phyloP scores from a whole-genome alignment of 2,329 filamentous ascomycete genomes.

The Macroventuria anomochaeta region DNA sequence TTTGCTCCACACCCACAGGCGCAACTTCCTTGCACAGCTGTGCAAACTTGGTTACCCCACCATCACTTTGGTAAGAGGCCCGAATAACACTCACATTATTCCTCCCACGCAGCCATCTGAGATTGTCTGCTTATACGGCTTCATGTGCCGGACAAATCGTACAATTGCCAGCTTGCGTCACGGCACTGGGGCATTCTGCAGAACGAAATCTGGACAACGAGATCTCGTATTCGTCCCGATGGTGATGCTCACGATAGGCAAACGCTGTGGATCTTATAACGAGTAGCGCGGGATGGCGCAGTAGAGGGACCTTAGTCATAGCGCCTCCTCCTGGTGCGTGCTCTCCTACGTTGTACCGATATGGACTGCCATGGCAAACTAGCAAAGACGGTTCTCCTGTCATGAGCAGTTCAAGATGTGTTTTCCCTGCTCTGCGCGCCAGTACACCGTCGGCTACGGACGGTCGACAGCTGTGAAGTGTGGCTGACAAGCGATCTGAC shows the following conservation, averaged over 20 bases:
- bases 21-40: slow-evolving; percentile 15
- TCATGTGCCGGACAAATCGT: slow-evolving; percentile 1
- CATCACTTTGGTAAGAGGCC: slow-evolving; percentile 4
- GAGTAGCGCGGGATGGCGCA: slow-evolving; percentile 19
- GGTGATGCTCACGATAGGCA: slow-evolving; percentile 18
- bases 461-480: neutral
- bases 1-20: slow-evolving; percentile 25
- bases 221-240: slow-evolving; percentile 9
- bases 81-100: slow-evolving; percentile 2
- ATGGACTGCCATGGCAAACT: slow-evolving; percentile 12
- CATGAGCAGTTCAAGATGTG: neutral
- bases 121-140: neutral
- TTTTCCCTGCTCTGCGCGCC: neutral
- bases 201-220: slow-evolving; percentile 1
- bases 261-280: slow-evolving; percentile 21
- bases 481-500: slow-evolving; percentile 16
- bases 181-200: neutral
- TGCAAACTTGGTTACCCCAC: slow-evolving; percentile 24
- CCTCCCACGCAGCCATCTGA: slow-evolving; percentile 5
- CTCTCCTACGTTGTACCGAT: slow-evolving; percentile 11
- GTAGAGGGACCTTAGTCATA: slow-evolving; percentile 20
- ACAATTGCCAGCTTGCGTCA: slow-evolving; percentile 7
- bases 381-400: slow-evolving; percentile 19
- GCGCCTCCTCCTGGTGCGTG: slow-evolving; percentile 12
- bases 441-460: neutral